Base-by-base conservation (phyloP, 495 filamentous ascomycete genomes). In the Penicillium soppii region DNA sequence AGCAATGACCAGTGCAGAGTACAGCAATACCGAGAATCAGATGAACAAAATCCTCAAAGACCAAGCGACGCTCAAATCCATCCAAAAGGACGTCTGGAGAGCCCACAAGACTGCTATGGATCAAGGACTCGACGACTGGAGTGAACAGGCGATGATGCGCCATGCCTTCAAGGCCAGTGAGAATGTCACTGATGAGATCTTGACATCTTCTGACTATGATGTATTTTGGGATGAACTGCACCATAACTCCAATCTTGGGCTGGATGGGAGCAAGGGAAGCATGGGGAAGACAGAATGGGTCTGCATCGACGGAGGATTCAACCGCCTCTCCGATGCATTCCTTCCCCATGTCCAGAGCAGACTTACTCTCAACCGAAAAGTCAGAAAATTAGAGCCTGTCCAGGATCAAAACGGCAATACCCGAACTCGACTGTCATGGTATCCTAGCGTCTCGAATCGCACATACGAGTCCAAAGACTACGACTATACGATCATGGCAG, bases 401-500 rank as follows among this genome's bases (percentile, higher is more conserved):
- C 23, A 37, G 7, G 50, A 25, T 21, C 21, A 10, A 3, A 25
- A 42, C 21, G 32, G 43, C 15, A 41, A 32, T 12, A 47, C 45
- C 7, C 41, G 42, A n/a, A 61, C 57, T 7, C 49, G 50, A 16
- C 40, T 66, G 2, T 66, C 59, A 23, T 67, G 63, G 63, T 61
- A 54, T 30, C 57, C 54, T 7, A 47, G 37, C 19, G 40, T 56
- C 25, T 51, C 40, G 7, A 61, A 67, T 29, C 52, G 60, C 13
- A 63, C 57, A 16, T 55, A 25, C 30, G 49, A 67, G 33, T 52
- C 48, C 7, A 56, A 50, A 37, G 54, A 64, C 22, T 67, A 62
- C 35, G 64, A 67, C 44, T 64, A 67, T 43, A 60, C 56, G 9
- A 58, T 67, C 47, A 62, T 62, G 53, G 58, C 64, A n/a, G 54